Base-by-base conservation (phyloP, 2,329 filamentous ascomycete species). In the Monilinia polystroma region DNA sequence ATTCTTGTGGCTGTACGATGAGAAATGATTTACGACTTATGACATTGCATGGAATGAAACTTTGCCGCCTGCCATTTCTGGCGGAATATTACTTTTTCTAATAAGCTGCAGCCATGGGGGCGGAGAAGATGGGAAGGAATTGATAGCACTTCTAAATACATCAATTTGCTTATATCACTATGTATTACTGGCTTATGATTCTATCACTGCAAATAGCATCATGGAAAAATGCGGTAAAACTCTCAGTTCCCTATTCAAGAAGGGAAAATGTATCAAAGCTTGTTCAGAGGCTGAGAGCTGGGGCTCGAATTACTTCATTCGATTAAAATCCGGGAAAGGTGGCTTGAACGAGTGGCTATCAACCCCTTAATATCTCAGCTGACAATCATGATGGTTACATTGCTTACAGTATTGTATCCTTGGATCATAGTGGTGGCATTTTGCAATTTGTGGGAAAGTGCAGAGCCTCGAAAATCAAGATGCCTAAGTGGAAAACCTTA, bases 381-480 rank as follows among this genome's bases (percentile, higher is more conserved):
- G 54, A 56, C 35, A 43, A 56, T 35, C 5, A 35, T 35, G 32
- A 35, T 35, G 32, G 32, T 35, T 35, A 7, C 32, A 35, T 35
- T 35, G 32, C 32, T 35, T 35, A 35, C 32, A 35, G 32, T 35
- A 35, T 35, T 35, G 32, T 18, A 47, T 45, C 41, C 41, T 12
- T 45, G 41, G 41, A 18, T 45, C 41, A 45, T 45, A 45, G 2
- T 45, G 41, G 41, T 18, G 16, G 32, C 32, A 35, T 35, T 35
- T 5, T 5, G 32, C 32, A 35, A 35, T 35, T 35, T 35, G 32
- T 35, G 32, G 32, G 32, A 35, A 45, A 45, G 14, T 2, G 29
- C 58, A 60, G 58, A 60, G 58, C 45, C 58, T 60, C 45, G 58
- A 60, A 23, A 23, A n/a, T 60, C 41, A 16, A 41, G 23, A 41